Percentiles rank a stretch among this genome's conserved stretches.
Conservation (phyloP, 2,329 filamentous ascomycete genomes). For the Dothiorella sarmentorum region DNA sequence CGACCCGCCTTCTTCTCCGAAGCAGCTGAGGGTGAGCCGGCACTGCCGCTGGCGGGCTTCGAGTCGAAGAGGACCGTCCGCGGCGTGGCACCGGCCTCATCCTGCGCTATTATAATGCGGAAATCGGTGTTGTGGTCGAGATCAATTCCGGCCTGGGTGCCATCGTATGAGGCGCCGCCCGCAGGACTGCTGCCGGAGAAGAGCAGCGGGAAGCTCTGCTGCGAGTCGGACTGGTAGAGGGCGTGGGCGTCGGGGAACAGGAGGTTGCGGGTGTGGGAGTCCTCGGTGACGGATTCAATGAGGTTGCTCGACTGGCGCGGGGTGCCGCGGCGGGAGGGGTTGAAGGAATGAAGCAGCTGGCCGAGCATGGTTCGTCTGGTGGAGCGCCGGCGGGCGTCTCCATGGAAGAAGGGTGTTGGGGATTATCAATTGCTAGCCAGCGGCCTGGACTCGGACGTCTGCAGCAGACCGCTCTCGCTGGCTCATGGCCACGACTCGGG, state of each 20-base stretch:
- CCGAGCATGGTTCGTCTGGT: slow-evolving; percentile 34
- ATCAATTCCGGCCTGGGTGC: slow-evolving; percentile 41
- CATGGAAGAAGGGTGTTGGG: slow-evolving; percentile 1
- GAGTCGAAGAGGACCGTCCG: slow-evolving; percentile 43
- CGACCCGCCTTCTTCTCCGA: slow-evolving; percentile 24
- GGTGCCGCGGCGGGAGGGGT: slow-evolving; percentile 29
- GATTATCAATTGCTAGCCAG: slow-evolving; percentile 17
- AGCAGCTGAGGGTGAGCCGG: slow-evolving; percentile 29
- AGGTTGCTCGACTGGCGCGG: slow-evolving; percentile 28
- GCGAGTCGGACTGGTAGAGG: slow-evolving; percentile 35
- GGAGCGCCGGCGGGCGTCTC: slow-evolving; percentile 10
- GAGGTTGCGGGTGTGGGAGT: slow-evolving; percentile 40
- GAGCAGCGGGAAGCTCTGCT: slow-evolving; percentile 21
- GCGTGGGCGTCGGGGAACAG: slow-evolving; percentile 39
- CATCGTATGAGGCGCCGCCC: slow-evolving; percentile 55
- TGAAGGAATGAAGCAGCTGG: slow-evolving; percentile 36
- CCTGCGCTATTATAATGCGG: slow-evolving; percentile 44
- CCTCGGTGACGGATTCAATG: slow-evolving; percentile 39
- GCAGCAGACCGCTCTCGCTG: slow-evolving; percentile 6
- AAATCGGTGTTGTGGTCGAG: slow-evolving; percentile 41
- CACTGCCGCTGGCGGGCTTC: slow-evolving; percentile 33
- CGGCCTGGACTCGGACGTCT: slow-evolving; percentile 15
- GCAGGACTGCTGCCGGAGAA: slow-evolving; percentile 7
- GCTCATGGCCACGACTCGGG: slow-evolving; percentile 18
- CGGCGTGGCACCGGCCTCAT: slow-evolving; percentile 35